Evolutionary conservation across 2,329 filamentous ascomycete species (phyloP), one percentile per base, ranked within the genome.

Genomic region (Fusarium caatingaense): DNA sequence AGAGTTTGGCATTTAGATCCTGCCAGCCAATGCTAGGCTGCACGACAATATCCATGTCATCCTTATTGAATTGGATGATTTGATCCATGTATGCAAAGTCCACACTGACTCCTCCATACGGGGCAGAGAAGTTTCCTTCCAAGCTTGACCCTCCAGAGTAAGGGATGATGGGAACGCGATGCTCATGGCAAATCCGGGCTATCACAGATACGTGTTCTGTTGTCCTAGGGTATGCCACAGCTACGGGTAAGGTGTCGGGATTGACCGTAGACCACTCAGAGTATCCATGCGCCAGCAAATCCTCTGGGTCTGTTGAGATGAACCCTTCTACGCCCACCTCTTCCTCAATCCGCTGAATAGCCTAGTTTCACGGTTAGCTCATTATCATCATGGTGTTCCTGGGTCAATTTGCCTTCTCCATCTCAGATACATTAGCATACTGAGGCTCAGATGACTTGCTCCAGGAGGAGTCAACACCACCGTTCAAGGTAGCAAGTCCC

Each of bases 21-120:
- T 97, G 94, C 94, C 94, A 98, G n/a, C 92, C 91, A 12, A 98
- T 91, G 9, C 92, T 92, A 5, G 94, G 94, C 78, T 98, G 94
- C 5, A 98, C 93, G 7, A 97, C 92, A 51, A 97, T 86, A 74
- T 98, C 94, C 92, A 97, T 93, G 78, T 97, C 94, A 6, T 93
- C 91, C 72, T 92, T 90, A 78, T 97, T 92, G 60, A 97, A 85
- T 56, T 90, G 85, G 30, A 98, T 73, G 27, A 97, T 91, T 74
- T 90, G 84, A 78, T 97, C 91, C 94, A 98, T 98, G 75, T 88
- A 89, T 2, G 89, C 88, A 78, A 98, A 98, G 76, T 98, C 94
- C 53, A 98, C 92, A 71, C 92, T 95, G 76, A 98, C 88, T 15
- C 94, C 94, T 15, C 94, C 94, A 76, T 91, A 92, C 0, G 93